A percentile compares a stretch with the other conserved stretches of the same genome.
These are phyloP conservation scores for Colletotrichum tabaci DNA, from an alignment of 2,329 filamentous ascomycete genomes.

Conservation along the genomic window DNA sequence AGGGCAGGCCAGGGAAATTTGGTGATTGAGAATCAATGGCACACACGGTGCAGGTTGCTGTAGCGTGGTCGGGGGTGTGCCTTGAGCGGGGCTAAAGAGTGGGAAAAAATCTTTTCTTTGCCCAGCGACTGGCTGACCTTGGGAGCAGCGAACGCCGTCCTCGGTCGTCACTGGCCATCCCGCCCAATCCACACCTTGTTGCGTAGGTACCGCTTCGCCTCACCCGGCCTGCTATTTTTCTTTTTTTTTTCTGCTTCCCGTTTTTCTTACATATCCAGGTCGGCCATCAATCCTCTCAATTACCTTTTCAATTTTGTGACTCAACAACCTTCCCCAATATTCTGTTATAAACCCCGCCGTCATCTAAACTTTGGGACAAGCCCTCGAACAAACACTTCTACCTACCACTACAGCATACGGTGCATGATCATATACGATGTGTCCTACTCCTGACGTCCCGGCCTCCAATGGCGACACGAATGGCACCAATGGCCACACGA, in stretches of 20 bases:
- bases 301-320: conserved; percentile 32
- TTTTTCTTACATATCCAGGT: conserved; percentile 26
- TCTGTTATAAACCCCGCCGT: conserved; percentile 31
- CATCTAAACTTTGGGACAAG: conserved; percentile 4
- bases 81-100: conserved; percentile 40
- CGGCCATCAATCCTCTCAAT: conserved; percentile 24
- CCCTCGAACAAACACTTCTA: conserved; percentile 10
- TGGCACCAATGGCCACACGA: conserved; percentile 39
- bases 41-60: conserved; percentile 13
- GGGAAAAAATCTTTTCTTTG: conserved; percentile 40
- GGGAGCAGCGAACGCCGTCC: conserved; percentile 38
- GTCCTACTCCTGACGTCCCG: conserved; percentile 42
- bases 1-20: conserved; percentile 31
- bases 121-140: conserved; percentile 32
- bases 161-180: conserved; percentile 42
- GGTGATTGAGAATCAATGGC: conserved; percentile 35
- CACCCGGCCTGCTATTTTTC: conserved; percentile 28
- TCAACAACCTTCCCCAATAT: conserved; percentile 29
- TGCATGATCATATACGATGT: conserved; percentile 41
- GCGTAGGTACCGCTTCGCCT: conserved; percentile 36
- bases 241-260: conserved; percentile 19
- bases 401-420: conserved; percentile 3
- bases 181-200: conserved; percentile 43
- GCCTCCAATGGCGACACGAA: conserved; percentile 41
- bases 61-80: conserved; percentile 28